Evolutionary conservation across 345 rosid species (phyloP), one percentile per base, ranked within the genome.

Genomic region (Rubroshorea leprosula): DNA sequence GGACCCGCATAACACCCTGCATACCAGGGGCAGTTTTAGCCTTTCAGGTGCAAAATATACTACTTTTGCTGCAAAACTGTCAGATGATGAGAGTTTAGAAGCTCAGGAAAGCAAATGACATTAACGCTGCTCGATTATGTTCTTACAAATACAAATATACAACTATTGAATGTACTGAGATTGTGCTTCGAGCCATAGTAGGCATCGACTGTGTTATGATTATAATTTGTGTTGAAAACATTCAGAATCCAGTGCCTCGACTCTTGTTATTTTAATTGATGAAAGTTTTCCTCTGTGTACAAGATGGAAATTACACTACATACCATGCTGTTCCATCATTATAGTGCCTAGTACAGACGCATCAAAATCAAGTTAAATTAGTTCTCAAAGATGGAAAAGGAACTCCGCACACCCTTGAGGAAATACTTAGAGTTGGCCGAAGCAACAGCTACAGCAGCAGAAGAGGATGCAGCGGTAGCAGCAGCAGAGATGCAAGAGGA

Each of bases 331-430:
- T 6, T 35, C 9, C 41, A 10, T 35, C 35, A 29, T 29, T 4
- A 29, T 9, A 3, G 5, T 29, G 5, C 9, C 9, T 29, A 9
- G 5, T 35, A 2, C 41, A 35, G 12, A 35, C 5, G 12, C 41
- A 35, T 35, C 11, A 35, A 35, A 35, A 2, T 23, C 39, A 18
- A 44, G 20, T 35, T 39, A 17, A 46, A 53, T 64, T 58, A 76
- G 49, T 64, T 65, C 18, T 67, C 59, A 55, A 68, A 72, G 53
- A 66, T 49, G 9, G 78, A 60, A 22, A 76, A 64, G 14, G 68
- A 61, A 43, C 43, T 64, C 19, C 57, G 72, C 50, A 69, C 71
- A 56, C 75, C 78, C 13, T 16, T 64, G 57, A 65, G 68, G 68
- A 78, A 68, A 7, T 63, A 55, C 56, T 63, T 73, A 2, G 76